phyloP scores from a whole-genome alignment of 495 filamentous ascomycete species.

The Neurospora discreta region DNA sequence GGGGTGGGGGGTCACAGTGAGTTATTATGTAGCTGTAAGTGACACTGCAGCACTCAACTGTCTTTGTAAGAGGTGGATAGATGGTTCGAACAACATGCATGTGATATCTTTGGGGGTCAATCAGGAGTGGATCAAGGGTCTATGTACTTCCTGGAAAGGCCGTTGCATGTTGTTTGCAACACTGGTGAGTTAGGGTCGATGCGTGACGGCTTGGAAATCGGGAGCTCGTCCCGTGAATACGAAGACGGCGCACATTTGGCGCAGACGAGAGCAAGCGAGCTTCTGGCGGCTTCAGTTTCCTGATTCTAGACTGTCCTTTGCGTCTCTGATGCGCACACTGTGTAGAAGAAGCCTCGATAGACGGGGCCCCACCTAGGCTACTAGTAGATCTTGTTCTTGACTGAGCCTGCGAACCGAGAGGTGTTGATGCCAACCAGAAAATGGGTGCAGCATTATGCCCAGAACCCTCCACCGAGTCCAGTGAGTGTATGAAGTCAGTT shows the following conservation, averaged over 20 bases:
- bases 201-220: conserved; percentile 5
- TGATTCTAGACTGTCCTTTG: background rate
- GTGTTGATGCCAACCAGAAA: background rate
- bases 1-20: background rate
- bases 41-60: background rate
- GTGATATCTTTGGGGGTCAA: background rate
- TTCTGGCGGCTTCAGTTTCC: background rate
- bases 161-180: background rate
- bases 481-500: background rate
- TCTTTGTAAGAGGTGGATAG: background rate
- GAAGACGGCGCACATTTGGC: background rate
- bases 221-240: conserved; percentile 17
- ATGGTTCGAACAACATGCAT: background rate
- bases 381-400: background rate
- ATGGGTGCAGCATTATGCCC: background rate
- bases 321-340: background rate
- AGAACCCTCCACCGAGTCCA: background rate
- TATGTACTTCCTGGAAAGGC: background rate
- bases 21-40: background rate
- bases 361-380: too few relatives aligned
- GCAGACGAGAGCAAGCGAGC: background rate
- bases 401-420: background rate
- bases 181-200: conserved; percentile 6
- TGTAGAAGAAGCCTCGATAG: background rate
- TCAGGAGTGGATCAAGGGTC: background rate